phyloP scores from a whole-genome alignment of 306 rosid species.

The Malus fusca region DNA sequence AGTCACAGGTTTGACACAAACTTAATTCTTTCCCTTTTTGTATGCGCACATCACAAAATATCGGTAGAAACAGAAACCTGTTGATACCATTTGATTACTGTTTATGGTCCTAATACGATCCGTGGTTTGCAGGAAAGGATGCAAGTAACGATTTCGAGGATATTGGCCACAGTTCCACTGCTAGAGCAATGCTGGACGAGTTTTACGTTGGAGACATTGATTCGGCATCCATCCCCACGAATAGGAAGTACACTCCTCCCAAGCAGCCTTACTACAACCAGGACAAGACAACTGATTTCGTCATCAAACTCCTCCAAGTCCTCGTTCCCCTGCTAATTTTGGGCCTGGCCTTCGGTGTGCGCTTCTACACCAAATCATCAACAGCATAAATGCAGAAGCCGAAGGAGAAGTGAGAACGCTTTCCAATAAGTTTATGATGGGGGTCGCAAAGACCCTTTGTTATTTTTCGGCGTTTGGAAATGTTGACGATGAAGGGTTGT shows the following conservation, averaged over 20 bases:
- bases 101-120: background rate
- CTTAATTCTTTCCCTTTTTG: no score
- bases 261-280: slow-evolving; percentile 67
- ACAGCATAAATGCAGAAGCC: slow-evolving; percentile 7
- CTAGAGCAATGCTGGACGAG: slow-evolving; percentile 79
- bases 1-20: slow-evolving; percentile 49
- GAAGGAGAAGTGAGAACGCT: background rate
- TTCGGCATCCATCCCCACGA: slow-evolving; percentile 47
- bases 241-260: slow-evolving; percentile 55
- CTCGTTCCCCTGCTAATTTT: slow-evolving; percentile 71
- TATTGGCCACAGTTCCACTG: slow-evolving; percentile 77
- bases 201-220: slow-evolving; percentile 76
- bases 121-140: slow-evolving; percentile 65
- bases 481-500: slow-evolving; percentile 11
- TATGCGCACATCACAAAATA: background rate
- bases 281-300: slow-evolving; percentile 62
- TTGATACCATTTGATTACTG: background rate
- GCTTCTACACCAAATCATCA: slow-evolving; percentile 55
- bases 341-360: slow-evolving; percentile 66
- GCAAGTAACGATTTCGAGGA: slow-evolving; percentile 81
- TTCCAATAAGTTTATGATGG: slow-evolving; percentile 20
- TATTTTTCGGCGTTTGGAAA: slow-evolving; percentile 6
- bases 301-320: slow-evolving; percentile 71
- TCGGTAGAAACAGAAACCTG: background rate
- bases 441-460: slow-evolving; percentile 12